Conservation (phyloP, 768 basidiomycete species). For the Butyriboletus loyo region DNA sequence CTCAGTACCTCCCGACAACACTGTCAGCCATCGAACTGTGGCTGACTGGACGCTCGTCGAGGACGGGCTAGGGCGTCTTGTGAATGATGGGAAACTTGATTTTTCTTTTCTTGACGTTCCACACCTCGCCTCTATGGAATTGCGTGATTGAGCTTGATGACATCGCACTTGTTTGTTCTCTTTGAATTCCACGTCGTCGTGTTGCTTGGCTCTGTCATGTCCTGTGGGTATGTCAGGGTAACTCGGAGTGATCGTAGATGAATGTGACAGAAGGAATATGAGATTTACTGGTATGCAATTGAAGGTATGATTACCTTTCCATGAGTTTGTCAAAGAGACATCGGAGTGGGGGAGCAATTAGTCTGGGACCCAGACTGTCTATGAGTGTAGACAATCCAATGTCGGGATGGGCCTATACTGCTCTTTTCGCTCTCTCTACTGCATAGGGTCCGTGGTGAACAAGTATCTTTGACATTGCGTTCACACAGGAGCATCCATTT, state of each 20-base stretch:
- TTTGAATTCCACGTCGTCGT: neutral
- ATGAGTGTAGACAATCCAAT: too few species aligned
- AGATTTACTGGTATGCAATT: too few species aligned
- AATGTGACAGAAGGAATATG: too few species aligned
- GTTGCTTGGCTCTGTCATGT: neutral
- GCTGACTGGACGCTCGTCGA: slow-evolving; percentile 19
- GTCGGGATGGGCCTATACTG: too few species aligned
- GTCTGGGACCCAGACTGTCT: too few species aligned
- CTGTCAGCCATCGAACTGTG: neutral
- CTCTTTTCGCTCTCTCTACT: slow-evolving; percentile 59
- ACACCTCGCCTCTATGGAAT: slow-evolving; percentile 12
- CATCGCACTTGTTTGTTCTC: neutral
- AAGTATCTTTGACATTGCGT: slow-evolving; percentile 16
- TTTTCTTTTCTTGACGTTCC: slow-evolving; percentile 27
- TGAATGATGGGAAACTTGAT: slow-evolving; percentile 21
- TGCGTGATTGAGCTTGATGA: slow-evolving; percentile 6
- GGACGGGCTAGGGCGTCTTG: slow-evolving; percentile 18
- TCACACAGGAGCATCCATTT: slow-evolving; percentile 23
- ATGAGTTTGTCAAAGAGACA: too few species aligned
- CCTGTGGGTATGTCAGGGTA: neutral
- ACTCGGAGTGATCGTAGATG: too few species aligned
- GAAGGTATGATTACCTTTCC: too few species aligned
- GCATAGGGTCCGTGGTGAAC: slow-evolving; percentile 12
- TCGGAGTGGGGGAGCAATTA: too few species aligned
- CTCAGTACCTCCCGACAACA: neutral